Percentiles rank a stretch among this genome's conserved stretches.
Evolutionary conservation across 768 basidiomycete genomes (phyloP).

Genomic region (Pholiota microspora): DNA sequence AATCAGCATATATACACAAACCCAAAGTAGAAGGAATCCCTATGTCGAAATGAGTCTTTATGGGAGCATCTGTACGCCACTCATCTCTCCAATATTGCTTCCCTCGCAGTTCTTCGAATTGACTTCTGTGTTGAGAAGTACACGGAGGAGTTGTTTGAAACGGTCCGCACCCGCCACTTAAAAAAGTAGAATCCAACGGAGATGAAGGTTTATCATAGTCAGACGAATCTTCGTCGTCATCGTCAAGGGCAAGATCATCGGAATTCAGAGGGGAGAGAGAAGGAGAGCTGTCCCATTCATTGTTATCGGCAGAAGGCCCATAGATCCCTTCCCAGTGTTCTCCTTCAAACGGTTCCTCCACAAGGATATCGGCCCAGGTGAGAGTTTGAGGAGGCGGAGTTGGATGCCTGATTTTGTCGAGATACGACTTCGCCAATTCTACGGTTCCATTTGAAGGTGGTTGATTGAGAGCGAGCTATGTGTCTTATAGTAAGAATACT

Average conservation of each 20-base stretch:
- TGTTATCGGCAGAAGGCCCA: slow-evolving; percentile 39
- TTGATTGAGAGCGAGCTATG: slow-evolving; percentile 58
- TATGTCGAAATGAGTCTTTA: slow-evolving; percentile 50
- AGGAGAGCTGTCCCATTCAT: slow-evolving; percentile 58
- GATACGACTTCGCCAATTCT: slow-evolving; percentile 50
- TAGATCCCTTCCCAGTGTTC: slow-evolving; percentile 84
- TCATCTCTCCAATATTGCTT: slow-evolving; percentile 75
- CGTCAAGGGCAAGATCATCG: slow-evolving; percentile 48
- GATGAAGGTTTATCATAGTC: slow-evolving; percentile 19
- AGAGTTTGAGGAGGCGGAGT: slow-evolving; percentile 37
- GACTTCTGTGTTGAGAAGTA: slow-evolving; percentile 45
- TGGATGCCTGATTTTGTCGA: slow-evolving; percentile 47
- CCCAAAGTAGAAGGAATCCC: slow-evolving; percentile 76
- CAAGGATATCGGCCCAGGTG: slow-evolving; percentile 79
- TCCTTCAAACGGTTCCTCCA: slow-evolving; percentile 82
- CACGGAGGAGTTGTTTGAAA: slow-evolving; percentile 23
- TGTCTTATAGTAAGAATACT: not conserved
- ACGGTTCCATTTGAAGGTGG: slow-evolving; percentile 50
- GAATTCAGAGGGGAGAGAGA: slow-evolving; percentile 67
- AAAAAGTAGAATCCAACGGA: slow-evolving; percentile 1
- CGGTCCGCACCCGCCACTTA: not conserved
- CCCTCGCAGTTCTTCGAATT: slow-evolving; percentile 59
- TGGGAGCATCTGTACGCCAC: slow-evolving; percentile 51
- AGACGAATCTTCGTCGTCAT: slow-evolving; percentile 32
- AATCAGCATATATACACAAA: slow-evolving; percentile 24